These are phyloP conservation scores for Aureobasidium sp. DNA, from an alignment of 2,329 filamentous ascomycete species.

Conservation along the genomic window DNA sequence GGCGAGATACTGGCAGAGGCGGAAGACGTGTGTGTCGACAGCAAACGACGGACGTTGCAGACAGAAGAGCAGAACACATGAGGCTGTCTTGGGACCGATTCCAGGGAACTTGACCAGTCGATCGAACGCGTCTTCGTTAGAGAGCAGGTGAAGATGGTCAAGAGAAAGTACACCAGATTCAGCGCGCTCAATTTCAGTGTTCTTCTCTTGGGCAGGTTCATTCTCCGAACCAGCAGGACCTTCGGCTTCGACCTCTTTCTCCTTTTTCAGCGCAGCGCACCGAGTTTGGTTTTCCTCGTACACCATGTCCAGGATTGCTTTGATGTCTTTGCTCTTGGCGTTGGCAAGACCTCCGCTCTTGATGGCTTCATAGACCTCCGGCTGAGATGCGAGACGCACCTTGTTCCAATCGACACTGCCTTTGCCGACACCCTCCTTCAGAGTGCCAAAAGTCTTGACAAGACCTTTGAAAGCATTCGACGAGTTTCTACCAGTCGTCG, in stretches of 20 bases:
- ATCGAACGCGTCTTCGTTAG: constrained; percentile 51
- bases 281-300: constrained; percentile 60
- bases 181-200: constrained; percentile 51
- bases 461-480: constrained; percentile 61
- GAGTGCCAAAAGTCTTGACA: constrained; percentile 55
- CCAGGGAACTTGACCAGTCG: constrained; percentile 54
- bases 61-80: constrained; percentile 59
- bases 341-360: constrained; percentile 62
- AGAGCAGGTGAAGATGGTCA: constrained; percentile 52
- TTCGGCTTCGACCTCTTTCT: constrained; percentile 20
- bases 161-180: constrained; percentile 57
- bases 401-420: constrained; percentile 71
- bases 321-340: constrained; percentile 67
- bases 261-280: constrained; percentile 42
- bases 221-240: constrained; percentile 36
- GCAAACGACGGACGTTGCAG: constrained; percentile 57
- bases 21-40: constrained; percentile 61
- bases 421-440: constrained; percentile 57
- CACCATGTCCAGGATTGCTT: constrained; percentile 64
- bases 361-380: constrained; percentile 63
- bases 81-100: constrained; percentile 60
- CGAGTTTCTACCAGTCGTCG: constrained; percentile 55
- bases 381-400: constrained; percentile 52
- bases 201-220: constrained; percentile 45
- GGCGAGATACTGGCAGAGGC: constrained; percentile 54